Evolutionary conservation across 2,329 filamentous ascomycete species (phyloP).

Genomic region (Fusarium agapanthi): DNA sequence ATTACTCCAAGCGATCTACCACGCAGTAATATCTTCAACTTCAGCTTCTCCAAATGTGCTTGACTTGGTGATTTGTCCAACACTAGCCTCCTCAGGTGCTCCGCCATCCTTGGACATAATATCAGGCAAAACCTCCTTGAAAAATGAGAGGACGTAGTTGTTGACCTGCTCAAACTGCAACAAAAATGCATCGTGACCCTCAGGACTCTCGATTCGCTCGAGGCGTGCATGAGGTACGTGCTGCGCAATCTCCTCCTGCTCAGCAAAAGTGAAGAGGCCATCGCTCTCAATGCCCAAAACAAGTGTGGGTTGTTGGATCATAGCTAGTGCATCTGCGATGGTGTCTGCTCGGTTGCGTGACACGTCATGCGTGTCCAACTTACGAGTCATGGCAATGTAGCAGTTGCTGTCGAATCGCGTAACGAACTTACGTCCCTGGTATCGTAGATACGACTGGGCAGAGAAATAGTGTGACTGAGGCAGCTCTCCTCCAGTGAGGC

Average conservation of each 20-base stretch:
- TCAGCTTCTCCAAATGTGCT: slow-evolving; percentile 96
- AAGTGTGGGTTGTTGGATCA: slow-evolving; percentile 88
- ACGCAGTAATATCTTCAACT: slow-evolving; percentile 94
- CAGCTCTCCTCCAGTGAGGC: slow-evolving; percentile 61
- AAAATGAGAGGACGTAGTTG: slow-evolving; percentile 81
- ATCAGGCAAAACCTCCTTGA: slow-evolving; percentile 83
- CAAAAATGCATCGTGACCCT: slow-evolving; percentile 96
- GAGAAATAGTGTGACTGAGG: slow-evolving; percentile 90
- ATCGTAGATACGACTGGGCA: slow-evolving; percentile 95
- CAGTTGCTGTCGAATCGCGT: slow-evolving; percentile 98
- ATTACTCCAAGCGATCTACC: slow-evolving; percentile 61
- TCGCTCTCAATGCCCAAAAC: slow-evolving; percentile 96
- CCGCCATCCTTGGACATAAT: slow-evolving; percentile 77
- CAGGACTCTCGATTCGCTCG: slow-evolving; percentile 89
- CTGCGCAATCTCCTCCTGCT: slow-evolving; percentile 90
- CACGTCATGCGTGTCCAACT: slow-evolving; percentile 96
- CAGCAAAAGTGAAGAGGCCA: slow-evolving; percentile 94
- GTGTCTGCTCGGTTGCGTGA: slow-evolving; percentile 76
- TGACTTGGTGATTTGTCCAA: slow-evolving; percentile 77
- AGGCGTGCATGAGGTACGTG: slow-evolving; percentile 81
- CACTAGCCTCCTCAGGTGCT: slow-evolving; percentile 58
- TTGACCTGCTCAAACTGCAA: slow-evolving; percentile 99
- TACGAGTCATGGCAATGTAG: slow-evolving; percentile 98
- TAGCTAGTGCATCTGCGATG: slow-evolving; percentile 77
- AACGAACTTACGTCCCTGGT: slow-evolving; percentile 96